phyloP scores from a whole-genome alignment of 345 rosid species.

The Eutrema heterophyllum region DNA sequence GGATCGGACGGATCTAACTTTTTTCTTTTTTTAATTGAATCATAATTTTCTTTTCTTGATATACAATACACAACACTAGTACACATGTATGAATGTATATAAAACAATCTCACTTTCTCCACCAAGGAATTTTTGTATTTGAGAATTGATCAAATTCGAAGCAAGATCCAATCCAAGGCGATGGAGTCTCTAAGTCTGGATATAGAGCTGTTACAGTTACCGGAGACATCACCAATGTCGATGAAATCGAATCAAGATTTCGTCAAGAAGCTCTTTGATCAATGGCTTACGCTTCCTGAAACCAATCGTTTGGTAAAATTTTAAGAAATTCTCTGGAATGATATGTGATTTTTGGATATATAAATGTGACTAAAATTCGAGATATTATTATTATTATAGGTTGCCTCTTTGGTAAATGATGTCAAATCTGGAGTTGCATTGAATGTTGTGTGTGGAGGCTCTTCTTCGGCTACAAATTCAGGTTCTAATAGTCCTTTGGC shows the following conservation, averaged over 20 bases:
- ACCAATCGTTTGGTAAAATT: constrained; percentile 64
- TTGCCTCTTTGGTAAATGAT: constrained; percentile 74
- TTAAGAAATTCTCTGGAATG: not conserved
- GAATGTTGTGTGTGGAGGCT: constrained; percentile 50
- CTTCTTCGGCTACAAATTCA: constrained; percentile 48
- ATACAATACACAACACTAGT: not conserved
- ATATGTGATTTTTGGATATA: not conserved
- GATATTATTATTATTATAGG: constrained; percentile 36
- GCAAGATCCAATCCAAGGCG: constrained; percentile 1
- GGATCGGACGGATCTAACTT: constrained; percentile 33
- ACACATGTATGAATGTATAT: constrained; percentile 9
- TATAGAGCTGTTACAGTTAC: constrained; percentile 78
- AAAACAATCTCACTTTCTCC: constrained; percentile 18
- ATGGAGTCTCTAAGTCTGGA: constrained; percentile 49
- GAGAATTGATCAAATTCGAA: constrained; percentile 3
- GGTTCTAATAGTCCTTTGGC: constrained; percentile 64
- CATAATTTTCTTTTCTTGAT: not conserved
- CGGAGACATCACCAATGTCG: constrained; percentile 67
- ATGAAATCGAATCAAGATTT: constrained; percentile 80
- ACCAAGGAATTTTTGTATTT: not conserved
- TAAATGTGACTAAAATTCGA: not conserved
- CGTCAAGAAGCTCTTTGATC: constrained; percentile 73
- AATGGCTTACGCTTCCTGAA: constrained; percentile 93
- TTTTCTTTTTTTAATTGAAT: not conserved
- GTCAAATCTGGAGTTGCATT: constrained; percentile 76